A percentile compares a stretch with the other conserved stretches of the same genome.
These are phyloP conservation scores for Xylaria polymorpha DNA, from an alignment of 2,329 filamentous ascomycete species.

Conservation along the genomic window DNA sequence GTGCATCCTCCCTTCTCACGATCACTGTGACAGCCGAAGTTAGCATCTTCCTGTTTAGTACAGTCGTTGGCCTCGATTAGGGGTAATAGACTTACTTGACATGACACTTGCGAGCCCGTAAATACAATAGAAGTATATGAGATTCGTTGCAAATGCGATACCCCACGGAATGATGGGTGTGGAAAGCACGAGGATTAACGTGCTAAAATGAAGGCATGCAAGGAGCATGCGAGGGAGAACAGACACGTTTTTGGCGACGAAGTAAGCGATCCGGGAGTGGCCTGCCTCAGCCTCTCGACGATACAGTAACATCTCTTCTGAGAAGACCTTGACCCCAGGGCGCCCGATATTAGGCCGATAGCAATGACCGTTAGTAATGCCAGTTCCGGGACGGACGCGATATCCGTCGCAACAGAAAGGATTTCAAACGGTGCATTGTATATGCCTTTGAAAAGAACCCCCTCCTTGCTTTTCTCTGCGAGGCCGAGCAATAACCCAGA, in stretches of 20 bases:
- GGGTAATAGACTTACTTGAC: slow-evolving; percentile 50
- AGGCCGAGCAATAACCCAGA: slow-evolving; percentile 67
- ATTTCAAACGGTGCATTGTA: slow-evolving; percentile 63
- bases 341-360: slow-evolving; percentile 65
- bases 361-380: slow-evolving; percentile 65
- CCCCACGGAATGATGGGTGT: slow-evolving; percentile 63
- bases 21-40: slow-evolving; percentile 52
- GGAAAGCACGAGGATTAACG: slow-evolving; percentile 60
- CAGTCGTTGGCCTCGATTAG: too few species aligned
- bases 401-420: slow-evolving; percentile 64
- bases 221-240: slow-evolving; percentile 64
- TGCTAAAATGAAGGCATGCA: slow-evolving; percentile 62
- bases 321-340: slow-evolving; percentile 69
- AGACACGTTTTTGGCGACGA: slow-evolving; percentile 64
- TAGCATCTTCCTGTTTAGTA: neutral
- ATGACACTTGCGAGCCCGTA: slow-evolving; percentile 65
- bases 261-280: slow-evolving; percentile 67
- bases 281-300: slow-evolving; percentile 67
- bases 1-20: slow-evolving; percentile 66
- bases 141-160: slow-evolving; percentile 61
- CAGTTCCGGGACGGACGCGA: slow-evolving; percentile 62
- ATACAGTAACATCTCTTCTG: slow-evolving; percentile 66
- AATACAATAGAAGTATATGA: slow-evolving; percentile 68
- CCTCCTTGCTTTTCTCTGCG: slow-evolving; percentile 61
- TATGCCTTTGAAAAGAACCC: slow-evolving; percentile 64